A percentile compares a stretch with the other conserved stretches of the same genome.
phyloP scores from a whole-genome alignment of 108 stramenopile genomes.

The Seminavis robusta region DNA sequence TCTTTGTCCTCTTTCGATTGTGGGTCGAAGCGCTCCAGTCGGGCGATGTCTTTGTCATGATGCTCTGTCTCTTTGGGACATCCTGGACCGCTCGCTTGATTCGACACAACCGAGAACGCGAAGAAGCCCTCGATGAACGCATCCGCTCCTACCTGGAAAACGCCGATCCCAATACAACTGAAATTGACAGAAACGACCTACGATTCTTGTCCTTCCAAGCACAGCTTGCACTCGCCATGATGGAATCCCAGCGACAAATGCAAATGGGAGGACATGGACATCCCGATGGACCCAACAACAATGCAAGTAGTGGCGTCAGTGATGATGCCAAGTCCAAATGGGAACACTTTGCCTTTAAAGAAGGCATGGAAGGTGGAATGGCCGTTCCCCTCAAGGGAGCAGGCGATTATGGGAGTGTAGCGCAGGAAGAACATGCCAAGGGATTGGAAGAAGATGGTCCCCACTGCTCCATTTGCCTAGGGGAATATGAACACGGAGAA shows the following conservation, averaged over 20 bases:
- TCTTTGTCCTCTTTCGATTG: constrained; percentile 72
- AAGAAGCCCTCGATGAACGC: constrained; percentile 71
- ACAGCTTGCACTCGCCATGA: constrained; percentile 87
- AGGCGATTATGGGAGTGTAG: constrained; percentile 30
- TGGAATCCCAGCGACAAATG: constrained; percentile 83
- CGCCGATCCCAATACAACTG: constrained; percentile 19
- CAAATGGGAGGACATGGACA: constrained; percentile 85
- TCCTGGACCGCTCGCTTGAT: constrained; percentile 72
- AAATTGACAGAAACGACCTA: constrained; percentile 48
- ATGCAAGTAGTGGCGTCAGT: constrained; percentile 56
- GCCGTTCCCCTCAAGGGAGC: background rate
- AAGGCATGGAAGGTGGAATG: background rate
- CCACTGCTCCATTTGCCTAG: constrained; percentile 82
- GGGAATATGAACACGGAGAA: constrained; percentile 84
- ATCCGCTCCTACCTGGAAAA: constrained; percentile 39
- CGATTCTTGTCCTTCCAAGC: constrained; percentile 81
- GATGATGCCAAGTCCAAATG: constrained; percentile 67
- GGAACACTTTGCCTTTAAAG: constrained; percentile 45
- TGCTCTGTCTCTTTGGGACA: constrained; percentile 65
- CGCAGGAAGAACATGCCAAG: constrained; percentile 20
- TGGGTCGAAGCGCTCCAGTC: constrained; percentile 75
- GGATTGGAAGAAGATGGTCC: constrained; percentile 41
- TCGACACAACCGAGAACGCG: constrained; percentile 53
- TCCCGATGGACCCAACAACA: no score
- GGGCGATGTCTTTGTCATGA: constrained; percentile 52